Evolutionary conservation across 768 basidiomycete genomes (phyloP).

Genomic region (Mycena galopus): DNA sequence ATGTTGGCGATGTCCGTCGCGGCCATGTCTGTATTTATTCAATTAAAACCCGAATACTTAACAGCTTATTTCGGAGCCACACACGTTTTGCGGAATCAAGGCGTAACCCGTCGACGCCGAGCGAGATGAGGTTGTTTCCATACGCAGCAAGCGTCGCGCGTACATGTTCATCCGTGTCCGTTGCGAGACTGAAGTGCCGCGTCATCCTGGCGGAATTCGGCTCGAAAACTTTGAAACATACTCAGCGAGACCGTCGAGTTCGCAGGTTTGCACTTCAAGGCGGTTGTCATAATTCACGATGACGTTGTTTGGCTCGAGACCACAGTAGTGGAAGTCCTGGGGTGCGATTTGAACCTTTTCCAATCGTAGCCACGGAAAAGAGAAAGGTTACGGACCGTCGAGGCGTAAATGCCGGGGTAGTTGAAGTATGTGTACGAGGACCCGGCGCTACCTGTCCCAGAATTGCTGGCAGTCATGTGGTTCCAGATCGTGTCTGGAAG

Average conservation of each 20-base stretch:
- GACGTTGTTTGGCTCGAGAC: conserved; percentile 63
- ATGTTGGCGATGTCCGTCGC: conserved; percentile 69
- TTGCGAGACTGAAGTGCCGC: conserved; percentile 64
- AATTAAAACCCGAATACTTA: too few species aligned
- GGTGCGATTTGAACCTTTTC: neutral
- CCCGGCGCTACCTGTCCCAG: conserved; percentile 64
- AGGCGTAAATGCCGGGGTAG: conserved; percentile 64
- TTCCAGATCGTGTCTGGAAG: conserved; percentile 71
- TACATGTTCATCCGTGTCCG: conserved; percentile 73
- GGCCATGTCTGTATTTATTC: conserved; percentile 63
- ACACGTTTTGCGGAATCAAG: conserved; percentile 77
- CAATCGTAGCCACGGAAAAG: neutral
- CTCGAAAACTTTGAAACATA: conserved; percentile 34
- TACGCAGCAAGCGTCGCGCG: conserved; percentile 66
- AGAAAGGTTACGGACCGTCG: conserved; percentile 54
- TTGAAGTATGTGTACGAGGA: conserved; percentile 66
- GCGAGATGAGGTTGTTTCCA: conserved; percentile 69
- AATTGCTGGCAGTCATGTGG: conserved; percentile 70
- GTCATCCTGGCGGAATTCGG: neutral
- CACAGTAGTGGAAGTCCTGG: conserved; percentile 75
- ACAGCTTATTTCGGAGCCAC: neutral
- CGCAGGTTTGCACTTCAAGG: conserved; percentile 69
- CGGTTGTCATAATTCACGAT: conserved; percentile 69
- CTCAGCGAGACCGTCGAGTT: conserved; percentile 67
- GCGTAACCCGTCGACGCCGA: conserved; percentile 74